phyloP scores from a whole-genome alignment of 2,329 filamentous ascomycete genomes.

The Dactylella cylindrospora region DNA sequence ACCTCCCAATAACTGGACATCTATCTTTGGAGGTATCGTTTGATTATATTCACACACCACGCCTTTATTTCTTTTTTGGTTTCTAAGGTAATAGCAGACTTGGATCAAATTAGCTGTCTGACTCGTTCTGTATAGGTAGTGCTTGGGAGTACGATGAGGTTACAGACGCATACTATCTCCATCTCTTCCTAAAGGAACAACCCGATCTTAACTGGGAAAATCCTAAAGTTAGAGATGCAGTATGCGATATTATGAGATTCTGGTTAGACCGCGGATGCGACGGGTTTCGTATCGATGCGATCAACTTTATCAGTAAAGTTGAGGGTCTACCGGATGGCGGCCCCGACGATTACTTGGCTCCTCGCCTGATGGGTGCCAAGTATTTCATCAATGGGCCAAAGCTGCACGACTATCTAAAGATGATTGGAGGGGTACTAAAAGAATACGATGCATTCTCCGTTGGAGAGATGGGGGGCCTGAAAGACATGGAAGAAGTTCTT shows the following conservation, averaged over 20 bases:
- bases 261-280: neutral
- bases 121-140: constrained; percentile 40
- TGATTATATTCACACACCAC: no score
- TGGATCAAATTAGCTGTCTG: no score
- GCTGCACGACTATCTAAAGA: constrained; percentile 56
- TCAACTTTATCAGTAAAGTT: neutral
- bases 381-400: constrained; percentile 52
- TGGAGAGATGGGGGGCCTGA: constrained; percentile 48
- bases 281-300: neutral
- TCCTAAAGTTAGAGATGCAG: constrained; percentile 65
- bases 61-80: no score
- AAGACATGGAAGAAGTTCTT: constrained; percentile 47
- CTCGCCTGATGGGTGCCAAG: neutral
- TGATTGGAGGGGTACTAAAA: constrained; percentile 55
- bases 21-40: no score
- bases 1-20: no score
- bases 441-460: constrained; percentile 59
- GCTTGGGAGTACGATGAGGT: constrained; percentile 58
- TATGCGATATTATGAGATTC: constrained; percentile 53
- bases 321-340: neutral
- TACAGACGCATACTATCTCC: constrained; percentile 59
- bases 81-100: no score
- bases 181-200: constrained; percentile 71
- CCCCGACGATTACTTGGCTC: neutral
- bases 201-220: constrained; percentile 85